A percentile compares a stretch with the other conserved stretches of the same genome.
phyloP scores from a whole-genome alignment of 371 early-diverging fungal genomes.

The Fennellomyces sp. region DNA sequence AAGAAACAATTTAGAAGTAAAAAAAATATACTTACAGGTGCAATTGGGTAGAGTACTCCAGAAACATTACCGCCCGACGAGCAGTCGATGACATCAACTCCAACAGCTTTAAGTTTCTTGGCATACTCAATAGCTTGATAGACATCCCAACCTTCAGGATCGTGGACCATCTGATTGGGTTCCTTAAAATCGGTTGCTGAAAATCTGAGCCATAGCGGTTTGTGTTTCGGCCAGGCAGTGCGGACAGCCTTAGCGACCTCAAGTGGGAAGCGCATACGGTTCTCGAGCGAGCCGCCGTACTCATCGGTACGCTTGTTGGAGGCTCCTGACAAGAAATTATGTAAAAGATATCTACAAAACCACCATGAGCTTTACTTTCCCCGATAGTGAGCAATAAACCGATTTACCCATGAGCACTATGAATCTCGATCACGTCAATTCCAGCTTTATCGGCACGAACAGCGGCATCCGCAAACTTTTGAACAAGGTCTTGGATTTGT shows the following conservation, averaged over 20 bases:
- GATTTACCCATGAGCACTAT: slow-evolving; percentile 64
- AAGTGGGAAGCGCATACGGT: slow-evolving; percentile 70
- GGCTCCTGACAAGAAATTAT: slow-evolving; percentile 79
- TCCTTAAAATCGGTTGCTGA: slow-evolving; percentile 72
- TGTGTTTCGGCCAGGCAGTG: slow-evolving; percentile 73
- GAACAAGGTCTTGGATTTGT: slow-evolving; percentile 64
- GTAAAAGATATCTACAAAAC: slow-evolving; percentile 72
- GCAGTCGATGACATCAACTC: slow-evolving; percentile 78
- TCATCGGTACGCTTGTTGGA: slow-evolving; percentile 84
- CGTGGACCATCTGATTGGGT: slow-evolving; percentile 22
- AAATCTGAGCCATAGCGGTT: slow-evolving; percentile 81
- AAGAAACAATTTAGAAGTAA: too few species aligned
- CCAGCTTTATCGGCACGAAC: slow-evolving; percentile 76
- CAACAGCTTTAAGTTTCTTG: slow-evolving; percentile 55
- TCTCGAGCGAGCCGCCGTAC: slow-evolving; percentile 83
- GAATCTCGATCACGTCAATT: slow-evolving; percentile 87
- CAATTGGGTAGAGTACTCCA: too few species aligned
- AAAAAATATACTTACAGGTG: too few species aligned
- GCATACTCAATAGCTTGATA: slow-evolving; percentile 69
- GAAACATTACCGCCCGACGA: slow-evolving; percentile 78
- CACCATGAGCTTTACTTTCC: neutral
- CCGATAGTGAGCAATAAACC: neutral
- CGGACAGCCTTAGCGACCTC: slow-evolving; percentile 71
- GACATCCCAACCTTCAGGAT: slow-evolving; percentile 56
- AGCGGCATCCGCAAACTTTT: slow-evolving; percentile 75